phyloP scores from a whole-genome alignment of 2,329 filamentous ascomycete genomes.

The Trichoderma lentiforme region DNA sequence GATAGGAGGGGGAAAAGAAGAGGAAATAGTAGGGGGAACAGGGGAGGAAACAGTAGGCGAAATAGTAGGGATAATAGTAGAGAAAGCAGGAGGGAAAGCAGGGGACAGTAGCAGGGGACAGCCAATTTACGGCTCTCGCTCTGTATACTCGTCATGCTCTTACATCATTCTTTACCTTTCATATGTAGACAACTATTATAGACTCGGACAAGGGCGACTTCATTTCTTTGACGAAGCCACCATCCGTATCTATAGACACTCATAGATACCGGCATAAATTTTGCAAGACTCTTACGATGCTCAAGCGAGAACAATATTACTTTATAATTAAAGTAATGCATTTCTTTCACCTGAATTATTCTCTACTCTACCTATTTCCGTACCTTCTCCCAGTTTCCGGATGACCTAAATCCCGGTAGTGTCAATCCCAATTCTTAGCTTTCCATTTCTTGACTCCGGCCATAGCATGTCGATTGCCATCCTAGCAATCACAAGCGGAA shows the following conservation, averaged over 20 bases:
- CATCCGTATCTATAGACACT: not conserved
- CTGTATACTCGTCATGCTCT: not conserved
- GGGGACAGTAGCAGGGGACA: not conserved
- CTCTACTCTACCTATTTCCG: not conserved
- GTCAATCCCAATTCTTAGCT: not conserved
- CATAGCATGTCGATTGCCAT: not conserved
- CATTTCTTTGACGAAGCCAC: not conserved
- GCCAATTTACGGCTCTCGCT: not conserved
- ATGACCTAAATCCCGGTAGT: not conserved
- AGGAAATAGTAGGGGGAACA: not conserved
- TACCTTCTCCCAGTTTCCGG: no score
- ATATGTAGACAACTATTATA: not conserved
- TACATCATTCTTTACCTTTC: not conserved
- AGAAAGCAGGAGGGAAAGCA: not conserved
- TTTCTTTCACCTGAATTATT: not conserved
- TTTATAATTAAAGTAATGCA: not conserved
- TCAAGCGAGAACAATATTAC: not conserved
- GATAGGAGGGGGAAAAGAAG: not conserved
- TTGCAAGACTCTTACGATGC: not conserved
- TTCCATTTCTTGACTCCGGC: not conserved
- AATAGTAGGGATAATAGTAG: not conserved
- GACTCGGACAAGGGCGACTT: not conserved
- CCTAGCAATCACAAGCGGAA: not conserved
- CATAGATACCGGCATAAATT: not conserved
- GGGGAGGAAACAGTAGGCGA: not conserved